Evolutionary conservation across 495 filamentous ascomycete genomes (phyloP), one percentile per base, ranked within the genome.

Genomic region (Podospora comata): DNA sequence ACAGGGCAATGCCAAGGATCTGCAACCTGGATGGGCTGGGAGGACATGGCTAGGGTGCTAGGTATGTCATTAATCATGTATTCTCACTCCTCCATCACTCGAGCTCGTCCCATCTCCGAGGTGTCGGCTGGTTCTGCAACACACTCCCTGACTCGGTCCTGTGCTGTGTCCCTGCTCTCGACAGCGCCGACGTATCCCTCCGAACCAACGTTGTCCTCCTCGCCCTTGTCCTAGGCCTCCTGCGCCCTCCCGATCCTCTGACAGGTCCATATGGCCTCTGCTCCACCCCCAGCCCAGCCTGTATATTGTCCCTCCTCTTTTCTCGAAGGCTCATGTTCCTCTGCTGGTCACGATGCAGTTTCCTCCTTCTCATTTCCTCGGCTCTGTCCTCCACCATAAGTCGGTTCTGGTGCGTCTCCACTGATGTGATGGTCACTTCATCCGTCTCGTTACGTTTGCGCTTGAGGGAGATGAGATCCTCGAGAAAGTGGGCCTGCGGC

Each of bases 401-500:
- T 34, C 75, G 68, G 44, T 78, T 75, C n/a, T 78, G 72, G n/a
- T 68, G 67, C 9, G 79, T 79, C 56, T 83, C 80, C 19, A 79
- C 55, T 34, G 76, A 73, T 27, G 77, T 73, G 5, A 87, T 72
- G 0, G 85, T 86, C 19, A 86, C 85, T 7, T 82, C 77, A 71
- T 89, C 86, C 26, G 55, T 76, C 76, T 87, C 85, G n/a, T 85
- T 84, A 66, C 79, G 82, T 54, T 79, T 78, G 27, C 77, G 75
- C 75, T 89, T 89, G 39, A 85, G 68, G 54, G 80, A 73, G 26
- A 83, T 81, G 57, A 84, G 64, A 13, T 79, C 74, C 64, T 81
- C 81, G 5, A 85, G 71, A 28, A 82, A 84, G 26, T 80, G 79
- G 2, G 79, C 79, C 70, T 82, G 82, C 1, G 80, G 79, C 63